phyloP scores from a whole-genome alignment of 371 early-diverging fungal species.

The Zychaea mexicana region DNA sequence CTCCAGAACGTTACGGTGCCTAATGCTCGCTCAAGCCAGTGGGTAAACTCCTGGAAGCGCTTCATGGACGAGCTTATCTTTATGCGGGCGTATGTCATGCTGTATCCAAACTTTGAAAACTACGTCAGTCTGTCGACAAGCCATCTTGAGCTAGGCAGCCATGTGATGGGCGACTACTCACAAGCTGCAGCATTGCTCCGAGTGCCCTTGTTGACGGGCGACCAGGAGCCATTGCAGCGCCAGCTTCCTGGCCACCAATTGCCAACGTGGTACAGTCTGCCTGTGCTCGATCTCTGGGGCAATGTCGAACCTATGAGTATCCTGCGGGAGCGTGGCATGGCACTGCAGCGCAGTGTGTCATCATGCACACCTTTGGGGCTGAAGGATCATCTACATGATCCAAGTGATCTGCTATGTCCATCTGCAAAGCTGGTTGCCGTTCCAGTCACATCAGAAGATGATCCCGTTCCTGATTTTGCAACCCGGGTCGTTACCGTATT shows the following conservation, averaged over 20 bases:
- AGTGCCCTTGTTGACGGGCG: conserved; percentile 48
- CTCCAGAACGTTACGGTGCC: conserved; percentile 50
- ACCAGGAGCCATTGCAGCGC: conserved; percentile 28
- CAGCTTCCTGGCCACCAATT: conserved; percentile 32
- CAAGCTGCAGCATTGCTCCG: conserved; percentile 40
- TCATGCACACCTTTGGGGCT: conserved; percentile 42
- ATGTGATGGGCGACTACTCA: conserved; percentile 38
- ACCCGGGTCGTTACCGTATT: conserved; percentile 31
- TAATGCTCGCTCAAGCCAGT: conserved; percentile 51
- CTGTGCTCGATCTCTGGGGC: conserved; percentile 59
- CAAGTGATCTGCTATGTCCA: conserved; percentile 51
- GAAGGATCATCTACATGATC: conserved; percentile 31
- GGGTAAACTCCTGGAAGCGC: conserved; percentile 65
- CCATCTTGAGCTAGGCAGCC: conserved; percentile 54
- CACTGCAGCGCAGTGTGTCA: conserved; percentile 51
- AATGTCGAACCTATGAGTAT: conserved; percentile 28
- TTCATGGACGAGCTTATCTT: conserved; percentile 66
- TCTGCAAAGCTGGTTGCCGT: conserved; percentile 35
- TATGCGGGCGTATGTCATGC: conserved; percentile 61
- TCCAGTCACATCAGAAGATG: conserved; percentile 29
- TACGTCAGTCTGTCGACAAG: conserved; percentile 55
- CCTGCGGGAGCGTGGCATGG: conserved; percentile 43
- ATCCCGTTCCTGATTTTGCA: conserved; percentile 32
- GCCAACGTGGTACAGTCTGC: conserved; percentile 43
- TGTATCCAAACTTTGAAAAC: conserved; percentile 59